Base-by-base conservation (phyloP, 2,329 filamentous ascomycete genomes). In the Penicillium paneum region DNA sequence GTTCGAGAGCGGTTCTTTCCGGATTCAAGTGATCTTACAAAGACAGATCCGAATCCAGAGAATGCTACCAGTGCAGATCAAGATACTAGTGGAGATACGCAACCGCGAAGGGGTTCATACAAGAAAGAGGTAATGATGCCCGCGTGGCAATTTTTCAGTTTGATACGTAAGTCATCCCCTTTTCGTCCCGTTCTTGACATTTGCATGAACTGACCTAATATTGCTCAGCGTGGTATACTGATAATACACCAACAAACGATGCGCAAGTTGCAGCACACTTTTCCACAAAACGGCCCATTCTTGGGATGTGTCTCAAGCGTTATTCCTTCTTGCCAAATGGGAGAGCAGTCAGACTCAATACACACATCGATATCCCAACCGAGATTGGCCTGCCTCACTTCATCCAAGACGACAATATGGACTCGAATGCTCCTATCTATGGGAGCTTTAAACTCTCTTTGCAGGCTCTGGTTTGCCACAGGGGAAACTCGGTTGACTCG, bases 141-240 rank as follows among this genome's bases (percentile, higher is more conserved):
- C 35, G 94, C 94, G 2, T 97, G 92, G 91, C 93, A 97, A 67
- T 96, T 97, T 68, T 97, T 97, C 75, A 91, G 89, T 66, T 78
- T 97, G 26, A 91, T 97, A 64, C 92, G 89, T 91, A 77, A 75
- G 88, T 38, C 31, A 15, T 40, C 26, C 11, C 19, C 15, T n/a
- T 26, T 13, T 80, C 36, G n/a, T 49, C 15, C 10, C 55, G 17
- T 19, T 53, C 17, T 40, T 45, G 57, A 28, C 24, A 10, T 74
- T 79, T 62, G 32, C 54, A 51, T 7, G 7, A 45, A 31, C 62
- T 61, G 15, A 60, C 15, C 19, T 50, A 76, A 78, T 70, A 79
- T 15, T 40, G 55, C 57, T 51, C 66, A 92, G 89, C 92, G 28
- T 97, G 92, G 92, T 91, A 96, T 69, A 91, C 90, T 1, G 80